Base-by-base conservation (phyloP, 345 rosid genomes). In the Erysimum cheiranthoides region DNA sequence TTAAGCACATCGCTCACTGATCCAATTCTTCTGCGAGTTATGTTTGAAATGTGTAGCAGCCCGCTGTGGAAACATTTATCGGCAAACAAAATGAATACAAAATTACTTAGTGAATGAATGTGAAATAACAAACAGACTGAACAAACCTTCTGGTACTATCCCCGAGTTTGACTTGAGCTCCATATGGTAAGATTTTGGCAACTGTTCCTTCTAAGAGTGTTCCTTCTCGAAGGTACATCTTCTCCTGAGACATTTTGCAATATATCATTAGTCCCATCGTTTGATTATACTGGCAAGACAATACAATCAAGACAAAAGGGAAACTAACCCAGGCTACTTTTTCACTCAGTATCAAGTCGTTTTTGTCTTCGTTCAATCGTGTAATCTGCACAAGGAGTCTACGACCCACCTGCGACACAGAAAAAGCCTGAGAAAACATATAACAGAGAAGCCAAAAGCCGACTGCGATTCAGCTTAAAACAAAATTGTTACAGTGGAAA, bases 191-290 rank as follows among this genome's bases (percentile, higher is more conserved):
- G 54, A 89, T 82, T 81, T 84, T 92, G 79, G 72, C 85, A 21
- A 94, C 93, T 50, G 84, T 87, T 62, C 98, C 98, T 57, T 89
- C 93, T 73, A 92, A 84, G 73, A 94, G 92, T 60, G 97, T 85
- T 73, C 98, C 98, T 78, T 89, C 98, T 77, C 61, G 81, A 66
- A 92, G 96, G 63, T 92, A 75, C 75, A 82, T 18, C 85, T 76
- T 87, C 85, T 88, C 97, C 97, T 94, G 84, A 50, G 77, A 81
- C 39, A 73, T 60, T 13, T 28, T 59, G 27, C 8, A 17, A 17
- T 71, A 69, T 43, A 21, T 73, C 66, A 78, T 69, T 58, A 60
- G 42, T 27, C 56, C 11, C 12, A 4, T 36, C n/a, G 5, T 27
- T 10, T 45, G 25, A 8, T 30, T n/a, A 1, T 4, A 10, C 57